phyloP scores from a whole-genome alignment of 208 protist species.

The Acanthamoeba castellanii region DNA sequence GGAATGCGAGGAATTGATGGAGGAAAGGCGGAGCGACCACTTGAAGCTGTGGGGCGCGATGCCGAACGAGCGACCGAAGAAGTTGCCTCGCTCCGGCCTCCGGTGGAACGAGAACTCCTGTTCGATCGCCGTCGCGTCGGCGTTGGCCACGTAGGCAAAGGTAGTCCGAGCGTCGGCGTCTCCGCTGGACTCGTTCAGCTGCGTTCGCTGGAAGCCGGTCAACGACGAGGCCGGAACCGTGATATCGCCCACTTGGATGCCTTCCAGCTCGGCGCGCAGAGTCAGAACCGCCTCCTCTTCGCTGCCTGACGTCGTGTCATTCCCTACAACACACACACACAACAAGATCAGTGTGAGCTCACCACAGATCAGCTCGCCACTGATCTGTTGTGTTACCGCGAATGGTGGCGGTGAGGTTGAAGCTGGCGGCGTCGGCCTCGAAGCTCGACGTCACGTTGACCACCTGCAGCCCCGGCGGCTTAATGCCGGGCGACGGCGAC shows the following conservation, averaged over 20 bases:
- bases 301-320: neutral
- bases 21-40: neutral
- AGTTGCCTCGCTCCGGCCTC: neutral
- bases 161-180: neutral
- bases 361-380: no score
- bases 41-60: neutral
- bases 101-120: neutral
- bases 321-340: no score
- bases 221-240: neutral
- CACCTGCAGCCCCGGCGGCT: neutral
- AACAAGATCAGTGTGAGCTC: no score
- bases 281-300: neutral
- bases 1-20: neutral
- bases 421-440: neutral
- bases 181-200: neutral
- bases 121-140: neutral
- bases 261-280: neutral
- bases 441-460: neutral
- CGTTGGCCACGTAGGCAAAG: neutral
- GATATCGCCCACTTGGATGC: neutral
- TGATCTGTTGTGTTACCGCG: no score
- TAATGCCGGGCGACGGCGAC: neutral
- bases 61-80: neutral
- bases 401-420: neutral
- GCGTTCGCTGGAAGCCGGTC: neutral